A percentile compares a stretch with the other conserved stretches of the same genome.
phyloP scores from a whole-genome alignment of 225 moss, liverwort and hornwort genomes.

The Bryoerythrophyllum caledonicum region DNA sequence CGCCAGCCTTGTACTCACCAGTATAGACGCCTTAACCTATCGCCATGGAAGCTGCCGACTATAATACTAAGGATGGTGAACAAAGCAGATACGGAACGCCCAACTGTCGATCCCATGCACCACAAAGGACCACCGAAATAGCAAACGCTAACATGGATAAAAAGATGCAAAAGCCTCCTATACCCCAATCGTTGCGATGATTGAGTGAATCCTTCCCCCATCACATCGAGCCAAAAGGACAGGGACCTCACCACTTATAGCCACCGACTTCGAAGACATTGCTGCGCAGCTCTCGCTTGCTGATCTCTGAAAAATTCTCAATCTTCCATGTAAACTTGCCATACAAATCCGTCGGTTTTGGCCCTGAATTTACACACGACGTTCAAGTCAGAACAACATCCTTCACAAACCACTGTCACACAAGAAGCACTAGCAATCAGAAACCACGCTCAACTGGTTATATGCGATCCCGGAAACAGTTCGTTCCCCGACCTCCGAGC shows the following conservation, averaged over 20 bases:
- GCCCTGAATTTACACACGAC: slow-evolving; percentile 62
- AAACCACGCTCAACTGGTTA: no score
- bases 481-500: no score
- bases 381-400: slow-evolving; percentile 3
- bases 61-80: not conserved
- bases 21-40: not conserved
- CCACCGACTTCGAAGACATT: slow-evolving; percentile 99
- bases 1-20: not conserved
- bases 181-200: no score
- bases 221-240: not conserved
- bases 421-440: no score
- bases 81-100: not conserved
- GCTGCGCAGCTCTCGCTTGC: slow-evolving; percentile 98
- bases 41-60: not conserved
- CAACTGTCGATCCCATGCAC: not conserved
- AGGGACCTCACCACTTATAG: slow-evolving; percentile 87
- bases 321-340: slow-evolving; percentile 99
- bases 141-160: not conserved
- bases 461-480: no score
- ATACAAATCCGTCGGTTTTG: slow-evolving; percentile 96
- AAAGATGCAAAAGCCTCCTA: no score
- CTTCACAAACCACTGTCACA: not conserved
- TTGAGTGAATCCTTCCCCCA: not conserved
- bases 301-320: slow-evolving; percentile 98
- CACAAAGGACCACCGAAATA: slow-evolving; percentile 1